Evolutionary conservation across 768 basidiomycete species (phyloP).

Genomic region (Tylopilus felleus): DNA sequence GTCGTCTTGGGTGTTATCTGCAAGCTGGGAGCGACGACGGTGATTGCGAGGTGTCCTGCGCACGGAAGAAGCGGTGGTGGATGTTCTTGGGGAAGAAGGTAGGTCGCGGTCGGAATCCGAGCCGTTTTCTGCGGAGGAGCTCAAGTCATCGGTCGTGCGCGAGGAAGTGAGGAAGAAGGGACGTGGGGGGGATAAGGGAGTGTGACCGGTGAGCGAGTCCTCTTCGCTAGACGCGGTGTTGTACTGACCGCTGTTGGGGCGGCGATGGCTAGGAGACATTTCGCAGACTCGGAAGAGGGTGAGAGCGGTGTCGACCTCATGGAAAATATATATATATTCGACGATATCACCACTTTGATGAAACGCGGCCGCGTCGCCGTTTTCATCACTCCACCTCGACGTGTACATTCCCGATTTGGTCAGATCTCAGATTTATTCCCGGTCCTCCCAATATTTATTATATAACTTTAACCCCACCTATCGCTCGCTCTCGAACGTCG

Average conservation of each 20-base stretch:
- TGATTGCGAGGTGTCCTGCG: conserved; percentile 22
- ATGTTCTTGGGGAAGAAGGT: conserved; percentile 20
- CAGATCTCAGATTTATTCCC: conserved; percentile 15
- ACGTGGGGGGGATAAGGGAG: conserved; percentile 31
- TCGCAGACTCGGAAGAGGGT: too few species aligned
- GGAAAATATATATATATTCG: conserved; percentile 1
- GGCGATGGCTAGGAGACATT: conserved; percentile 15
- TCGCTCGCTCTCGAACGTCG: conserved; percentile 2
- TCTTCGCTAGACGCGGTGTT: conserved; percentile 26
- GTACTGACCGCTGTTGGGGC: conserved; percentile 12
- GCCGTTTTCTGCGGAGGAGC: conserved; percentile 23
- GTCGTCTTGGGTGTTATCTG: conserved; percentile 13
- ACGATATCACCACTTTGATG: background rate
- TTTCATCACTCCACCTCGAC: background rate
- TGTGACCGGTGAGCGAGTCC: conserved; percentile 20
- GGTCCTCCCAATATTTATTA: background rate
- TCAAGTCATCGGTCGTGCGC: conserved; percentile 20
- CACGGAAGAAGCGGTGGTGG: conserved; percentile 4
- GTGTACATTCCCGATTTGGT: conserved; percentile 1
- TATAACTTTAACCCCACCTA: conserved; percentile 9
- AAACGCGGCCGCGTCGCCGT: conserved; percentile 11
- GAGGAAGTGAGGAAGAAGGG: conserved; percentile 35
- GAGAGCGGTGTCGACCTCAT: too few species aligned
- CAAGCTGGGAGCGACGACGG: conserved; percentile 28
- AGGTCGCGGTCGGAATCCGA: conserved; percentile 32